Conservation (phyloP, 371 early-diverging fungal genomes). For the Capillidium heterosporum region DNA sequence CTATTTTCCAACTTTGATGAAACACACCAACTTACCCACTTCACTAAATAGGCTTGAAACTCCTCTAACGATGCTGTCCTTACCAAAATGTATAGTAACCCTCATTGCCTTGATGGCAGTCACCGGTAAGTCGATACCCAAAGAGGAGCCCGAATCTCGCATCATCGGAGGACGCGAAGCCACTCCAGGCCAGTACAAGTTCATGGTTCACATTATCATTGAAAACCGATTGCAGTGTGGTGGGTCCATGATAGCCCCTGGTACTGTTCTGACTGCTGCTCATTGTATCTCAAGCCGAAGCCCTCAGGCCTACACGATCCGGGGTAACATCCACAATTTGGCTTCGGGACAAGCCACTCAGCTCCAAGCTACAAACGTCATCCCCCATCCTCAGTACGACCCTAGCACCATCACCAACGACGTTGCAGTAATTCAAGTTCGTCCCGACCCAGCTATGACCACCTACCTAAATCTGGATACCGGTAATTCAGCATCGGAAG, state of each 20-base stretch:
- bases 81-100: no score
- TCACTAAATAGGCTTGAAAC: no score
- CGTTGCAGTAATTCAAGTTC: background rate
- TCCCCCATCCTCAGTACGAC: background rate
- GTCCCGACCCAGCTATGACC: background rate
- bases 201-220: background rate
- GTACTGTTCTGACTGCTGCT: background rate
- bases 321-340: background rate
- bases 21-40: no score
- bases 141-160: background rate
- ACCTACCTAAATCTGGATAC: background rate
- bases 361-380: background rate
- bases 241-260: background rate
- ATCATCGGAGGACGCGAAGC: slow-evolving; percentile 1
- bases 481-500: background rate
- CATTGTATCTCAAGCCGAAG: background rate
- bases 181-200: background rate
- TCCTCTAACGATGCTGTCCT: no score
- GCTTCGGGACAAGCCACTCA: background rate
- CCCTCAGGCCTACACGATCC: background rate
- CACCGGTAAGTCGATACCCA: background rate
- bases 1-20: no score
- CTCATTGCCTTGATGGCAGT: no score
- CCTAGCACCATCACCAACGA: background rate
- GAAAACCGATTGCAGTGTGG: background rate